Conservation (phyloP, 768 basidiomycete genomes). For the Leccinum fibrillosum region DNA sequence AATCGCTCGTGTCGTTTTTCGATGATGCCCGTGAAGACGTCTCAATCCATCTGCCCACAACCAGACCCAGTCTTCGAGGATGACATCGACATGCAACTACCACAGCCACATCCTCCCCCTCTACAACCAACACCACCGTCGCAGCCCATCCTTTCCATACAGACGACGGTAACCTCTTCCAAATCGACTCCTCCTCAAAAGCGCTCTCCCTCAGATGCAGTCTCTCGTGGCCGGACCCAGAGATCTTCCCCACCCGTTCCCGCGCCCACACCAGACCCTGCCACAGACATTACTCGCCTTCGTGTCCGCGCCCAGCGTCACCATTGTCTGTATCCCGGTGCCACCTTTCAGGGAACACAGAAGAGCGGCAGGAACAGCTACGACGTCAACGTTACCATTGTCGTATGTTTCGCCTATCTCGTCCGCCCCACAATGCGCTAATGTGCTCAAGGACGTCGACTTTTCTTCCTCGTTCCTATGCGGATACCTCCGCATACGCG, state of each 20-base stretch:
- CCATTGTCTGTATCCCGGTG: conserved; percentile 84
- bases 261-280: conserved; percentile 44
- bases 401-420: conserved; percentile 53
- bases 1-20: conserved; percentile 13
- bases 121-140: not conserved
- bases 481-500: conserved; percentile 91
- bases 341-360: conserved; percentile 87
- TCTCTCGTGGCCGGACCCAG: conserved; percentile 10
- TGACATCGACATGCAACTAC: conserved; percentile 34
- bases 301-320: conserved; percentile 70
- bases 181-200: conserved; percentile 12
- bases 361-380: conserved; percentile 93
- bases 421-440: not conserved
- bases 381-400: conserved; percentile 89
- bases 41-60: conserved; percentile 15
- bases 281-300: conserved; percentile 72
- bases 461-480: conserved; percentile 81
- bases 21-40: conserved; percentile 25
- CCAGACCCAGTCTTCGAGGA: conserved; percentile 32
- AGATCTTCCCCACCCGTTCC: conserved; percentile 1
- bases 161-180: conserved; percentile 10
- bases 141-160: conserved; percentile 15
- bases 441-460: conserved; percentile 71
- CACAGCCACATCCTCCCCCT: not conserved
- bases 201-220: conserved; percentile 17